phyloP scores from a whole-genome alignment of 208 protist genomes.

The Tritrichomonas foetus region DNA sequence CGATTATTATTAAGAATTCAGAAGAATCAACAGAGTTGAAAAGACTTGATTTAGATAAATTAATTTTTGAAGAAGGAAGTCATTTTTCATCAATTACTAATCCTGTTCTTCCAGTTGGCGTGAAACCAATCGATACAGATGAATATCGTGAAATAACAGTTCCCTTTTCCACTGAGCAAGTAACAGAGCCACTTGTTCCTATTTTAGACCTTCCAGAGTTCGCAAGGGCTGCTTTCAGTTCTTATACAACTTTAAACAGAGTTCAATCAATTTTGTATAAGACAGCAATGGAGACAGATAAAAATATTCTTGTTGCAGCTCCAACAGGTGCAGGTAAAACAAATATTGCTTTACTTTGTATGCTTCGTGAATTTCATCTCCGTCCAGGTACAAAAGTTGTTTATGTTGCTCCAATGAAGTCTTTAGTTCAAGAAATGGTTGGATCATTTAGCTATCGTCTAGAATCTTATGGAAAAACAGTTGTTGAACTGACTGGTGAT shows the following conservation, averaged over 20 bases:
- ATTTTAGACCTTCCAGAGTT: not conserved
- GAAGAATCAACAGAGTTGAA: not conserved
- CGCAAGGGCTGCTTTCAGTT: not conserved
- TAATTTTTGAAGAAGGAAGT: not conserved
- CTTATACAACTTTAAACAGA: slow-evolving; percentile 81
- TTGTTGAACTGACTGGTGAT: slow-evolving; percentile 94
- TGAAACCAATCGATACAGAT: not conserved
- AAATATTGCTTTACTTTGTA: slow-evolving; percentile 97
- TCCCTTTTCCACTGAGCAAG: not conserved
- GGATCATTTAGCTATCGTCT: slow-evolving; percentile 84
- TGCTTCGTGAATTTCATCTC: slow-evolving; percentile 78
- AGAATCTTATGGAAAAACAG: slow-evolving; percentile 61
- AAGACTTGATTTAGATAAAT: not conserved
- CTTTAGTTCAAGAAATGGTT: slow-evolving; percentile 98
- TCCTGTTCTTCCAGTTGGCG: not conserved
- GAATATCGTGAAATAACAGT: not conserved
- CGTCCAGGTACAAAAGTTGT: slow-evolving; percentile 87
- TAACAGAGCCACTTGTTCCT: not conserved
- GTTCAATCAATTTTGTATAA: slow-evolving; percentile 83
- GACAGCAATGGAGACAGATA: slow-evolving; percentile 82
- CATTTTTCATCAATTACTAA: not conserved
- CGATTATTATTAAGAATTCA: not conserved
- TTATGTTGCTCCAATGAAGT: slow-evolving; percentile 99
- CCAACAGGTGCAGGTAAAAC: slow-evolving; percentile 99
- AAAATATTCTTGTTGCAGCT: slow-evolving; percentile 92